phyloP scores from a whole-genome alignment of 495 filamentous ascomycete species.

The Hyphodiscus hymeniophilus region DNA sequence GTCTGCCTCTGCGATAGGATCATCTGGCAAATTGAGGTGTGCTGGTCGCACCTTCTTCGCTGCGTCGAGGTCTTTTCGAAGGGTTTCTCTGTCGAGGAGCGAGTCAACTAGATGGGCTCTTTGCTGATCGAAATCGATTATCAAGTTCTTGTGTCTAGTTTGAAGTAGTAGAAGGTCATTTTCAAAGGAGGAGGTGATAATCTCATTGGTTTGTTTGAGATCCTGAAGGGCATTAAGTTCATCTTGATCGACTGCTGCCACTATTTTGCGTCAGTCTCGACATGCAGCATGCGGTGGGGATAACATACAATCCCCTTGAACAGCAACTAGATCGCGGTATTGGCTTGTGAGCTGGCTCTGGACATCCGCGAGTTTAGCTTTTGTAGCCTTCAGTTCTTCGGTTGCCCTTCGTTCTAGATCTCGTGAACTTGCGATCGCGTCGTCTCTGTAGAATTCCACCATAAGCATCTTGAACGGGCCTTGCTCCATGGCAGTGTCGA shows the following conservation, averaged over 20 bases:
- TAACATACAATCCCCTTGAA: constrained; percentile 26
- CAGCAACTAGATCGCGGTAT: constrained; percentile 36
- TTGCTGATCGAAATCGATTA: constrained; percentile 39
- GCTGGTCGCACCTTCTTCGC: background rate
- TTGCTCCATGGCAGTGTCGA: constrained; percentile 20
- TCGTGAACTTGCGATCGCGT: constrained; percentile 30
- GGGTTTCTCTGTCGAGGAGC: constrained; percentile 45
- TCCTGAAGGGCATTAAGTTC: constrained; percentile 37
- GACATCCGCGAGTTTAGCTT: constrained; percentile 33
- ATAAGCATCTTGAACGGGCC: constrained; percentile 30
- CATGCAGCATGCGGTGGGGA: background rate
- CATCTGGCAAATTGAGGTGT: no score
- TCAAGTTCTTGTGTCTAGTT: constrained; percentile 30
- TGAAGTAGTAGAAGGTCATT: constrained; percentile 41
- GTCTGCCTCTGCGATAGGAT: background rate
- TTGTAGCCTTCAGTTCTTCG: constrained; percentile 21
- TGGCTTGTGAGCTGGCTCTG: constrained; percentile 35
- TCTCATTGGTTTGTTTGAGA: constrained; percentile 43
- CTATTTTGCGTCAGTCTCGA: constrained; percentile 26
- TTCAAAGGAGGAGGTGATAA: constrained; percentile 41
- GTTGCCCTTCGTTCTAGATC: constrained; percentile 26
- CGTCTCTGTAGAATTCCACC: constrained; percentile 30
- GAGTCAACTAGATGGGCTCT: constrained; percentile 42
- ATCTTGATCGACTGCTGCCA: constrained; percentile 39
- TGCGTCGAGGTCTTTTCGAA: constrained; percentile 35